Evolutionary conservation across 139 green algal species (phyloP), one percentile per base, ranked within the genome.

Genomic region (Coccomyxa sp.): DNA sequence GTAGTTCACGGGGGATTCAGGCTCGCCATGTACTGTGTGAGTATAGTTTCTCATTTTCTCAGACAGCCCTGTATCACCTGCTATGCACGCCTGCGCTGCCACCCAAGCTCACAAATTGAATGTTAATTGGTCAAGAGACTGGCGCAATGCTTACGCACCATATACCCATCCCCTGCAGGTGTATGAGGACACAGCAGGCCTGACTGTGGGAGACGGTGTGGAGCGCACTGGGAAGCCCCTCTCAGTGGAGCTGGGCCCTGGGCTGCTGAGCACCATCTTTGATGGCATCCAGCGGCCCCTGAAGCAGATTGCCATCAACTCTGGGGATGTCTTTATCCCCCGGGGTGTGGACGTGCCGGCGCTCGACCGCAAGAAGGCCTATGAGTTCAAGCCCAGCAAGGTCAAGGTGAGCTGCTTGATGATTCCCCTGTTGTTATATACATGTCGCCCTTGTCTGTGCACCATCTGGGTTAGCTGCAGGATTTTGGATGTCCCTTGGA

Each of bases 241-340:
- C 74, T 97, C 90, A 31, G 95, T 99, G 79, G 95, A 99, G 87
- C 90, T 99, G 39, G 96, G 96, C 33, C 96, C 96, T 50, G 96
- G 96, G 55, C 91, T 98, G 81, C 81, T 99, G 81, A 93, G 91
- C 81, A 97, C 96, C 81, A 99, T 99, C 55, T 99, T 99, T 82
- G 96, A 99, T 77, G 96, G 96, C 34, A 99, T 99, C 73, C 96
- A 98, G 88, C 91, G 96, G n/a, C 96, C 96, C 8, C 88, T 99
- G 10, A 97, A 96, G 84, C 80, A 83, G 18, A 99, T 99, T 83
- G 96, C 96, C 22, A 37, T 83, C 0, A 79, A 79, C 35, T 89
- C 55, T 29, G 89, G 87, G 16, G 93, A 97, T 73, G 93, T 92
- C 78, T 99, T 99, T 88, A 99, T 99, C 79, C 96, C 96, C 0